These are phyloP conservation scores for Abrus precatorius DNA, from an alignment of 306 rosid species.

Conservation along the genomic window DNA sequence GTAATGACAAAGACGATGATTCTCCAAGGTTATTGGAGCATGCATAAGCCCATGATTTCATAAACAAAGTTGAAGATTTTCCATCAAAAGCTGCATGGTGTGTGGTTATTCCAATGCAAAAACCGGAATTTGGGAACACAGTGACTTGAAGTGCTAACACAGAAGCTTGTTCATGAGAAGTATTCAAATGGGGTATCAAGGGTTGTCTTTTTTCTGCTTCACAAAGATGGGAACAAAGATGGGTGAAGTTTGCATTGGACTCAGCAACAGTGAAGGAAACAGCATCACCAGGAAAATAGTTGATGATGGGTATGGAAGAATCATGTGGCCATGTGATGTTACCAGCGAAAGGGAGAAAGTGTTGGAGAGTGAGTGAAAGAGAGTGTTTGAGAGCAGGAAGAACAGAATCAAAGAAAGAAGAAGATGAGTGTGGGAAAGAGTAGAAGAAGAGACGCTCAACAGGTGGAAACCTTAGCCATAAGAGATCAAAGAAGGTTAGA, in stretches of 20 bases:
- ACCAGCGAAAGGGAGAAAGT: slow-evolving; percentile 47
- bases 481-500: not conserved
- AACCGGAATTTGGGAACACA: slow-evolving; percentile 54
- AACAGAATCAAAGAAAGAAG: slow-evolving; percentile 35
- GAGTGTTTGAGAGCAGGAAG: slow-evolving; percentile 47
- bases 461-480: not conserved
- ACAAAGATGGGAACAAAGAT: slow-evolving; percentile 20
- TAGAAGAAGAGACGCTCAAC: slow-evolving; percentile 39
- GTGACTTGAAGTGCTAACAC: slow-evolving; percentile 55
- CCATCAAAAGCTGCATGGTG: slow-evolving; percentile 68
- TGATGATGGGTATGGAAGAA: slow-evolving; percentile 34
- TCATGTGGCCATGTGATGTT: slow-evolving; percentile 41
- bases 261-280: slow-evolving; percentile 51
- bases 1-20: too few relatives aligned
- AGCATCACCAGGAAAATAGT: not conserved
- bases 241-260: slow-evolving; percentile 39
- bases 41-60: slow-evolving; percentile 58
- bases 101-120: slow-evolving; percentile 53
- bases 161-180: not conserved
- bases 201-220: not conserved
- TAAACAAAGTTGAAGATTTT: slow-evolving; percentile 44
- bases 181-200: slow-evolving; percentile 41
- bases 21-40: too few relatives aligned
- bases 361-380: slow-evolving; percentile 47
- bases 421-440: too few relatives aligned